Base-by-base conservation (phyloP, 352 stramenopile species). In the Pythium plurisporium region DNA sequence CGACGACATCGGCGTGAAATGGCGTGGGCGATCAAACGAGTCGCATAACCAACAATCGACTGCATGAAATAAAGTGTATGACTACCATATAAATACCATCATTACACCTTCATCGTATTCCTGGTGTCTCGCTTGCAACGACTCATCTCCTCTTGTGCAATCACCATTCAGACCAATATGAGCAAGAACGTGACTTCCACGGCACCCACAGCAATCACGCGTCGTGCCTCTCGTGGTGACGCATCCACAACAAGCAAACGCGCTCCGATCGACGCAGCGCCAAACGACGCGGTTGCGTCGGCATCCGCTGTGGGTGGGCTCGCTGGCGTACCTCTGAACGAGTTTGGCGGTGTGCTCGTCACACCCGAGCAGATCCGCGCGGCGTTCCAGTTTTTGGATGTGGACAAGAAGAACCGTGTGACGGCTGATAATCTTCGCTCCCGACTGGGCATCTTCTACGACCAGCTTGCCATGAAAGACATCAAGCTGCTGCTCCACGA, bases 321-420 rank as follows among this genome's bases (percentile, higher is more conserved):
- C 23, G 31, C 46, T 7, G 17, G 4, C 8, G 31, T 59, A 3
- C 15, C 29, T 1, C 40, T 44, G 41, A 65, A 65, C 26, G 75
- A 84, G 20, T 82, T 88, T 33, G 87, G 89, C 36, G 89, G 89
- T 4, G 81, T 96, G 27, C 57, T 93, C 14, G 76, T 97, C 25
- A 92, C 79, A 15, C 74, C 82, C 0, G 81, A 94, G 30, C 87
- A 97, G 67, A 90, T 96, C 38, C 74, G 70, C 36, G 60, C 69
- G 20, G 88, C 86, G 31, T 97, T 97, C 70, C 74, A 96, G 54
- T 96, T 97, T 63, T 83, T 97, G 14, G 89, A 96, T 68, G 57
- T 94, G 9, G 86, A 96, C 38, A 72, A 75, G 40, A 91, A 80
- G 45, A 73, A 84, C 25, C 72, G 73, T 30, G 82, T 97, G 45